Base-by-base conservation (phyloP, 2,329 filamentous ascomycete species). In the Colletotrichum paranaense region DNA sequence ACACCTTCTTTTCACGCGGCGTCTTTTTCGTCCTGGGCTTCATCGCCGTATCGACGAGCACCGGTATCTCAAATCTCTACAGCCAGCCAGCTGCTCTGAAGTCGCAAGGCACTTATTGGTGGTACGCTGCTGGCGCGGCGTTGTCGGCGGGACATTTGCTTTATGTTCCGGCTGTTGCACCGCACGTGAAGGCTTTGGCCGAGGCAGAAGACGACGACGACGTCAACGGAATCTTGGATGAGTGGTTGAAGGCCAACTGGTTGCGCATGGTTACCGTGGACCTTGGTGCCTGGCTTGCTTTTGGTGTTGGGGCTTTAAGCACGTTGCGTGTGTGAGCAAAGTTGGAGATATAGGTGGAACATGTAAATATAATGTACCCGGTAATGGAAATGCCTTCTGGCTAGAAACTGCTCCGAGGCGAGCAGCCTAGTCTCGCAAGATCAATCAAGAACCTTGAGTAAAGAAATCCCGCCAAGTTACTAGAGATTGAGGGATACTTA, bases 131-230 rank as follows among this genome's bases (percentile, higher is more conserved):
- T 1, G 81, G 80, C 7, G 77, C 79, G 28, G 74, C 75, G 1
- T 66, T 82, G n/a, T 77, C 79, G 0, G 42, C 79, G 11, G 75
- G 74, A 2, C 81, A 83, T 62, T 76, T 82, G 64, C 76, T 77
- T 2, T 82, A 81, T 56, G 80, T 78, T 14, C 81, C 80, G 2
- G 4, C 49, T n/a, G 52, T 72, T 6, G 65, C 69, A 14, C 69
- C 69, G 5, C 35, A 52, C 9, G 65, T 72, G 8, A 38, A 63
- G 42, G 42, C 38, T 4, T 12, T 68, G 1, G n/a, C 46, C 2
- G 65, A 59, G 11, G 65, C 58, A 1, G 52, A 68, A 14, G 42
- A 42, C 14, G 46, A 22, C 7, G 24, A 16, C 12, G n/a, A 69
- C 16, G 0, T 56, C 16, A 69, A 68, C 4, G 59, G 11, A 6